Conservation (phyloP, 148 eudicot species). For the Polygonum aviculare region DNA sequence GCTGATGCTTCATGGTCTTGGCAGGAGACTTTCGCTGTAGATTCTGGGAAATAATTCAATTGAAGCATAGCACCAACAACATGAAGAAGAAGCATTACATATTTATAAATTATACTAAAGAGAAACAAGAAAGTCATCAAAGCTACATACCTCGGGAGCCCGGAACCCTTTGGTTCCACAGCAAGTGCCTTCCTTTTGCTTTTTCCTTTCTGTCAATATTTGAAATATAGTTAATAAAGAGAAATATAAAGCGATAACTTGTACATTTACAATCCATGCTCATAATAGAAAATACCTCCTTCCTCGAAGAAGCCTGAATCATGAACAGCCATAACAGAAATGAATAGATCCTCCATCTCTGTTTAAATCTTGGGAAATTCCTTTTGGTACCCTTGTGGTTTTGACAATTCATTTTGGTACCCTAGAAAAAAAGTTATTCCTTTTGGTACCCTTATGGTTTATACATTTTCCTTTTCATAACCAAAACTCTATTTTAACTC, state of each 20-base stretch:
- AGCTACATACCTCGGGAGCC: constrained; percentile 83
- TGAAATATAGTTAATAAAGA: background rate
- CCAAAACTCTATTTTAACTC: too few relatives aligned
- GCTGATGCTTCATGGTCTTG: constrained; percentile 18
- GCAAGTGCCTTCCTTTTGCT: constrained; percentile 74
- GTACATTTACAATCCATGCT: background rate
- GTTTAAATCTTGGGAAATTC: too few relatives aligned
- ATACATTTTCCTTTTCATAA: too few relatives aligned
- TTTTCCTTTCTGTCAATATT: constrained; percentile 35
- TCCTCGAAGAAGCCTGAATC: constrained; percentile 54
- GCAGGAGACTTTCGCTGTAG: constrained; percentile 17
- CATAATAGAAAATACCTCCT: constrained; percentile 32
- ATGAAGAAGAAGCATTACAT: background rate
- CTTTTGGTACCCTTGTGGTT: too few relatives aligned
- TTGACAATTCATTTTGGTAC: too few relatives aligned
- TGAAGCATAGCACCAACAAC: background rate
- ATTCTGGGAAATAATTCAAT: constrained; percentile 16
- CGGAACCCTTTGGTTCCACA: constrained; percentile 98
- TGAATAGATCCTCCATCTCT: too few relatives aligned
- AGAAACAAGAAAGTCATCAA: background rate
- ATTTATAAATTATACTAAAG: background rate
- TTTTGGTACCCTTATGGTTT: too few relatives aligned
- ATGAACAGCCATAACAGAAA: constrained; percentile 37
- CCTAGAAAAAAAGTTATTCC: too few relatives aligned
- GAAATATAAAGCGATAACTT: background rate